Evolutionary conservation across 441 rosid species (phyloP).

Genomic region (Viola pubescens): DNA sequence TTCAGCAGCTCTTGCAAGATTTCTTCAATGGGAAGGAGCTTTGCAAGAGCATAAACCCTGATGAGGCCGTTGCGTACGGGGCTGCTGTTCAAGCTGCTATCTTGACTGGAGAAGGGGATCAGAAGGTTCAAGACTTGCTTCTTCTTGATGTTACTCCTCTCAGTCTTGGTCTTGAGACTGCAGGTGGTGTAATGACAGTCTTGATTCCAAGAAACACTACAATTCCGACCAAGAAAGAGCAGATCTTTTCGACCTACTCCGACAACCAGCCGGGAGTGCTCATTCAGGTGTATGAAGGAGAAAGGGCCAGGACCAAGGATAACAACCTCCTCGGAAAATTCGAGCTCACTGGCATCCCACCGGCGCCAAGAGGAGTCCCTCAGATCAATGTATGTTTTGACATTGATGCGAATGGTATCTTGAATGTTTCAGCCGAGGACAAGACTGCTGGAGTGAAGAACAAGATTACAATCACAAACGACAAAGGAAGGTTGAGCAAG

Average conservation of each 20-base stretch:
- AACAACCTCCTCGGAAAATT: slow-evolving; percentile 37
- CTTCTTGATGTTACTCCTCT: slow-evolving; percentile 36
- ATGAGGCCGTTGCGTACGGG: slow-evolving; percentile 46
- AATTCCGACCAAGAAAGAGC: slow-evolving; percentile 30
- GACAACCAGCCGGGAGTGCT: slow-evolving; percentile 43
- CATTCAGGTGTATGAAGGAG: slow-evolving; percentile 48
- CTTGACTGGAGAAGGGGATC: slow-evolving; percentile 32
- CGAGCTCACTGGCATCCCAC: slow-evolving; percentile 31
- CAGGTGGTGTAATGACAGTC: slow-evolving; percentile 2
- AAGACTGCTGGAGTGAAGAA: slow-evolving; percentile 44
- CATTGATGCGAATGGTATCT: slow-evolving; percentile 28
- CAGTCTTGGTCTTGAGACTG: slow-evolving; percentile 22
- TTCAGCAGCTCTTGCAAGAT: slow-evolving; percentile 42
- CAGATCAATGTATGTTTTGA: slow-evolving; percentile 31
- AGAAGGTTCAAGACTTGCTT: slow-evolving; percentile 40
- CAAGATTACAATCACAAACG: slow-evolving; percentile 46
- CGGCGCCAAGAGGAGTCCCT: slow-evolving; percentile 30
- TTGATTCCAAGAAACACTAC: slow-evolving; percentile 21
- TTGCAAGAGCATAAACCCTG: slow-evolving; percentile 44
- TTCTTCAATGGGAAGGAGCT: slow-evolving; percentile 45
- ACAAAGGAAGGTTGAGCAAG: slow-evolving; percentile 38
- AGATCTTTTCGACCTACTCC: slow-evolving; percentile 45
- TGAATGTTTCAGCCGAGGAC: slow-evolving; percentile 44
- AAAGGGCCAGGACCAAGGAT: slow-evolving; percentile 40
- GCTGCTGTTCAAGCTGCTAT: slow-evolving; percentile 40